Conservation (phyloP, 352 stramenopile genomes). For the Phytophthora hibernalis region DNA sequence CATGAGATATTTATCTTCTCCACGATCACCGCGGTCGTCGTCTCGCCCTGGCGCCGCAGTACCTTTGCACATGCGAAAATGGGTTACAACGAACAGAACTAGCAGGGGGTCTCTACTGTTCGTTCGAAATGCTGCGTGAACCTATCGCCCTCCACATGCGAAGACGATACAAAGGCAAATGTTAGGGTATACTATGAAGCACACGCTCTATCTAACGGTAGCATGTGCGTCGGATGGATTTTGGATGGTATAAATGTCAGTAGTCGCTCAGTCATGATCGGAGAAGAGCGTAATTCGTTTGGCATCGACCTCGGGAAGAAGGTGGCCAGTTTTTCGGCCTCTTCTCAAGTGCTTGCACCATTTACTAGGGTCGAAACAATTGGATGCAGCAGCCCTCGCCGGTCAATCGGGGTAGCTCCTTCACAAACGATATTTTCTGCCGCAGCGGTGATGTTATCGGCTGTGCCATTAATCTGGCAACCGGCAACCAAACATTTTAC, state of each 20-base stretch:
- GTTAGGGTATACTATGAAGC: slow-evolving; percentile 60
- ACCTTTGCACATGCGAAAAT: slow-evolving; percentile 52
- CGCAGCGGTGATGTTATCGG: slow-evolving; percentile 65
- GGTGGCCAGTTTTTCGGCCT: slow-evolving; percentile 39
- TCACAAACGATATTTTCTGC: slow-evolving; percentile 57
- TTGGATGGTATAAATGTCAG: slow-evolving; percentile 18
- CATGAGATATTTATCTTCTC: slow-evolving; percentile 35
- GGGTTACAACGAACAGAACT: slow-evolving; percentile 64
- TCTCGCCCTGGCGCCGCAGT: slow-evolving; percentile 33
- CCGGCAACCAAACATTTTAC: slow-evolving; percentile 56
- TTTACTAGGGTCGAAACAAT: slow-evolving; percentile 29
- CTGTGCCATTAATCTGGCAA: slow-evolving; percentile 45
- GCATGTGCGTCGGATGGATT: slow-evolving; percentile 64
- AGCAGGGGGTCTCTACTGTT: slow-evolving; percentile 45
- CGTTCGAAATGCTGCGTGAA: slow-evolving; percentile 41
- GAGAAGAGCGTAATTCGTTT: slow-evolving; percentile 47
- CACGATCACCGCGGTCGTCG: slow-evolving; percentile 46
- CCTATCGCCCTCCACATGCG: background rate
- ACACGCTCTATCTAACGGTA: slow-evolving; percentile 55
- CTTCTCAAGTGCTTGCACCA: slow-evolving; percentile 17
- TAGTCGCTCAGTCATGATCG: slow-evolving; percentile 41
- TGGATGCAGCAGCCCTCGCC: slow-evolving; percentile 46
- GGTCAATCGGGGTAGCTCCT: slow-evolving; percentile 32
- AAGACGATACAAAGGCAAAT: background rate
- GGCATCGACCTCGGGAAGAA: slow-evolving; percentile 56